These are phyloP conservation scores for Botrytis galanthina DNA, from an alignment of 2,329 filamentous ascomycete species.

Conservation along the genomic window DNA sequence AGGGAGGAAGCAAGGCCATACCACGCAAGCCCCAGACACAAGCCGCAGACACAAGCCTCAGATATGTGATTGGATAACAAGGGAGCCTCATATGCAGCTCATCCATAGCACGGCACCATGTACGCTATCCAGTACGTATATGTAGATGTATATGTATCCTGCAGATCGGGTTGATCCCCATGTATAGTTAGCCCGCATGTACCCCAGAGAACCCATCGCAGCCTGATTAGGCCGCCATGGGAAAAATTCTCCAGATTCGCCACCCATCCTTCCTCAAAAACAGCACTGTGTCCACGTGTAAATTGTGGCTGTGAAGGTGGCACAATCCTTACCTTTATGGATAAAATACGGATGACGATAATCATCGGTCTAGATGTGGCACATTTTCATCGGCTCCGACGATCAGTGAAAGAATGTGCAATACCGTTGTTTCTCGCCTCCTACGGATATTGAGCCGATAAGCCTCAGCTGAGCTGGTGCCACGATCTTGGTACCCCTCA, in stretches of 20 bases:
- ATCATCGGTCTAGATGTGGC: background rate
- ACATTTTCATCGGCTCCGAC: background rate
- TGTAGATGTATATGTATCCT: background rate
- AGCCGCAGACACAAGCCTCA: background rate
- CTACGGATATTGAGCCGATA: background rate
- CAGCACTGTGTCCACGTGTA: background rate
- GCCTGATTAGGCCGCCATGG: background rate
- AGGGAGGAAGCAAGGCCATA: background rate
- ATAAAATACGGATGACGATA: background rate
- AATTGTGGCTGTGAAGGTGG: background rate
- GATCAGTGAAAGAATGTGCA: background rate
- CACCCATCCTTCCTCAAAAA: background rate
- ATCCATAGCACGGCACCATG: background rate
- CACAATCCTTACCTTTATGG: background rate
- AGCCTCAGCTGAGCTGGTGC: background rate
- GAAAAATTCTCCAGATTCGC: background rate
- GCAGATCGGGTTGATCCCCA: background rate
- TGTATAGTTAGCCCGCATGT: background rate
- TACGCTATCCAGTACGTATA: background rate
- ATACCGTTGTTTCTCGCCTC: background rate
- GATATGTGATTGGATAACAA: background rate
- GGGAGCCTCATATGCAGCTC: background rate
- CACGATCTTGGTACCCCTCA: background rate
- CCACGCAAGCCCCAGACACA: background rate
- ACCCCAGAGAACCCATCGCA: background rate